Evolutionary conservation across 2,329 filamentous ascomycete species (phyloP), one percentile per base, ranked within the genome.

Genomic region (Tetracladium maxilliforme): DNA sequence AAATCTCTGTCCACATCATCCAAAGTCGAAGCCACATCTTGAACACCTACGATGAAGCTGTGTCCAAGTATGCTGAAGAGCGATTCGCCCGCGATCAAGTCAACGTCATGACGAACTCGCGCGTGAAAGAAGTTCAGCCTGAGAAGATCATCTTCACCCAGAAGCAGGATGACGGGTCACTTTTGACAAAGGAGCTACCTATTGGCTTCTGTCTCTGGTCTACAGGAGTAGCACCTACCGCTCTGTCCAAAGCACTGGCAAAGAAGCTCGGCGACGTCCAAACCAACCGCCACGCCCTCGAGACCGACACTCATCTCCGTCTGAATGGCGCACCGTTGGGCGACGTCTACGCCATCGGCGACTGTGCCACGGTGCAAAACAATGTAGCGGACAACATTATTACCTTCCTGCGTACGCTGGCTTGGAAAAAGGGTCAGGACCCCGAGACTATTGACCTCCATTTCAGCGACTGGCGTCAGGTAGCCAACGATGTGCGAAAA

Each of bases 161-260:
- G 48, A 77, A 81, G 43, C 61, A 63, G 24, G 68, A 79, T 4
- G 59, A 83, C 27, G 84, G 83, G 21, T 68, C 71, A 16, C 51
- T 74, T 1, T 40, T 93, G n/a, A 78, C 73, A 14, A 98, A 98
- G 48, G 90, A 98, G 42, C 70, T 98, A 1, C 87, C 90, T 0
- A 86, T 83, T 61, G 90, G 84, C 15, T 93, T 98, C 56, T 95
- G 90, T 41, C 62, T 98, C 10, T 98, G 90, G 90, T 95, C 90
- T 0, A 98, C 90, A 1, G 90, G 90, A 32, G 87, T 98, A 21
- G 63, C 86, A 0, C 90, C 92, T 45, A 80, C 82, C 5, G 67
- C 79, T 14, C 73, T 98, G 36, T 79, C 71, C 45, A 69, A 83
- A 49, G 75, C 58, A 11, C 56, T 98, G 15, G 75, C 86, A 4